Percentiles rank a stretch among this genome's conserved stretches.
Evolutionary conservation across 2,329 filamentous ascomycete species (phyloP).

Genomic region (Fusarium praegraminearum): DNA sequence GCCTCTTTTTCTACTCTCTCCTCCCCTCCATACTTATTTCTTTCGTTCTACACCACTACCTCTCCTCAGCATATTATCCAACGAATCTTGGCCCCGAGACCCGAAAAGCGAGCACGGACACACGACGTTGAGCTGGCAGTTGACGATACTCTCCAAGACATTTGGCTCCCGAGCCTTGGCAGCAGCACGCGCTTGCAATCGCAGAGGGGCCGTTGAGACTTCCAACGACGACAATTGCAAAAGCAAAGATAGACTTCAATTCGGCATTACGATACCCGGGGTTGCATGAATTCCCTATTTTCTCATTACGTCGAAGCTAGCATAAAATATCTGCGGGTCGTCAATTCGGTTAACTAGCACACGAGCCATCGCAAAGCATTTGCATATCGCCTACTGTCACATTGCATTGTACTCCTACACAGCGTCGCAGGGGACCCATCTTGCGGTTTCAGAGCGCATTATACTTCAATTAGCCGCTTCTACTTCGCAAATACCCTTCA

Average conservation of each 20-base stretch:
- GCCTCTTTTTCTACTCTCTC: slow-evolving; percentile 16
- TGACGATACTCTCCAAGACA: slow-evolving; percentile 17
- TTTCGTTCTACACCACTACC: background rate
- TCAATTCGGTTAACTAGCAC: background rate
- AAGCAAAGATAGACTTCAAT: background rate
- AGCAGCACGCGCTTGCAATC: slow-evolving; percentile 42
- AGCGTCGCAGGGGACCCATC: slow-evolving; percentile 33
- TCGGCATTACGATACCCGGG: background rate
- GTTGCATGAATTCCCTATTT: background rate
- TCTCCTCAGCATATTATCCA: background rate
- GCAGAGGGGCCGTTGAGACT: slow-evolving; percentile 28
- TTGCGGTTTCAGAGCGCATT: slow-evolving; percentile 25
- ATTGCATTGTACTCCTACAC: slow-evolving; percentile 34
- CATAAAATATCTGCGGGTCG: background rate
- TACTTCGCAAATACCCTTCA: slow-evolving; percentile 11
- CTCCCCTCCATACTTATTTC: background rate
- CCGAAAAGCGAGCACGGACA: slow-evolving; percentile 27
- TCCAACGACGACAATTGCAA: slow-evolving; percentile 3
- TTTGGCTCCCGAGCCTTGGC: slow-evolving; percentile 46
- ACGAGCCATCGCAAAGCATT: slow-evolving; percentile 8
- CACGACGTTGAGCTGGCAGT: slow-evolving; percentile 15
- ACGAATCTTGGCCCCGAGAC: background rate
- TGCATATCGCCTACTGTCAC: slow-evolving; percentile 26
- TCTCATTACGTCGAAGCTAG: background rate
- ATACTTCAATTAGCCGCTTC: slow-evolving; percentile 2